Base-by-base conservation (phyloP, 805 yeast species). In the Debaryomyces castellii region DNA sequence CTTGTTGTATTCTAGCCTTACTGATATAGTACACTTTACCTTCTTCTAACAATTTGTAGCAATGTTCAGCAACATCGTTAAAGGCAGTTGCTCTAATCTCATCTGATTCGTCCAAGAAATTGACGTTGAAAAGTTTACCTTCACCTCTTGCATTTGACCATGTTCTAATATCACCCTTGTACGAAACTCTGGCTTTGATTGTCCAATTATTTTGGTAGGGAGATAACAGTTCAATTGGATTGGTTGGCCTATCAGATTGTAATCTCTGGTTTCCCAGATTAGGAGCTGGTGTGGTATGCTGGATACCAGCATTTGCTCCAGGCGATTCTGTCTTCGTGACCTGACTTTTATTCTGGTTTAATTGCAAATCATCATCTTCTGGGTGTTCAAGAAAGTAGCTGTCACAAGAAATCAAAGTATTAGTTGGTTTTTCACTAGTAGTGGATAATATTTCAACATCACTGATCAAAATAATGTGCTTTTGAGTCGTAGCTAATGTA, bases 31-130 rank as follows among this genome's bases (percentile, higher is more conserved):
- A 94, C 6, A 88, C 95, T 65, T 87, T 83, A 28, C 96, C 97
- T 61, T 90, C 98, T 63, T 87, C 87, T 41, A 94, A 68, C 24
- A 82, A 58, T 54, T 85, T 87, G 69, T 80, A 84, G 60, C 80
- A 86, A 60, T 81, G 82, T 48, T 87, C 96, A 10, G 92, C 97
- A 56, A 80, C 78, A 32, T 89, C 92, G 63, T 87, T 88, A 67
- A 94, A 94, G 1, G 94, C 97, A 2, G 98, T 90, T 9, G 96
- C 97, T 59, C 94, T 80, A 55, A 94, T 94, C 71, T 94, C 98
- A 58, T 94, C 96, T 5, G 97, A 87, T 63, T 94, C 96, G 63
- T 94, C 99, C 46, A 92, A 69, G 47, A 94, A 82, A 55, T 89
- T 89, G 24, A 89, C 88, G 56, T 85, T 87, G 73, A 94, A 90